Conservation (phyloP, 2,329 filamentous ascomycete genomes). For the Ilyonectria mors-panacis region DNA sequence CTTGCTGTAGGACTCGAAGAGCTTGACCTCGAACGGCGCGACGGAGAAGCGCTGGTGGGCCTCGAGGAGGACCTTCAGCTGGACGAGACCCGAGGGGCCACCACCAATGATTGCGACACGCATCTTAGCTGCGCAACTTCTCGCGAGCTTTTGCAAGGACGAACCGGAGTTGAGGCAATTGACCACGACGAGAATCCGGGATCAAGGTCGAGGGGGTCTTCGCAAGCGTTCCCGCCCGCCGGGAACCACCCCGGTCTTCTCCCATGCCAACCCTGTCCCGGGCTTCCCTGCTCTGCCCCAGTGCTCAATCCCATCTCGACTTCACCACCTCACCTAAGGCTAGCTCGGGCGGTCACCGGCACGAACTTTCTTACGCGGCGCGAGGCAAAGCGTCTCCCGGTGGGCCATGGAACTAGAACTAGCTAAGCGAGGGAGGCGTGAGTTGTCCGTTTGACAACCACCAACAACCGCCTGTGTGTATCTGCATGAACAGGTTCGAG, state of each 20-base stretch:
- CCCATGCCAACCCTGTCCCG: neutral
- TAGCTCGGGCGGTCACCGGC: constrained; percentile 7
- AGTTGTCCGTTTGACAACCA: neutral
- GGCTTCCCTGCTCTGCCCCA: neutral
- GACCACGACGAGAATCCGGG: neutral
- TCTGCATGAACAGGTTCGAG: constrained; percentile 28
- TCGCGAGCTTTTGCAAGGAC: neutral
- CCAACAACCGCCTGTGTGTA: neutral
- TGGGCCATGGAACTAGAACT: neutral
- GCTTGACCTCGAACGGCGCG: constrained; percentile 55
- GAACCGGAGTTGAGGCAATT: constrained; percentile 15
- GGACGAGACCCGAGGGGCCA: constrained; percentile 57
- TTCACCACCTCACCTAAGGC: neutral
- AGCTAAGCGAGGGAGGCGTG: neutral
- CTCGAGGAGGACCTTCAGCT: constrained; percentile 56
- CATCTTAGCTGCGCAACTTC: constrained; percentile 29
- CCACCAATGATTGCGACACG: constrained; percentile 58
- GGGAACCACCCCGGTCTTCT: neutral
- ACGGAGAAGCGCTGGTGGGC: constrained; percentile 52
- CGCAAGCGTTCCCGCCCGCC: neutral
- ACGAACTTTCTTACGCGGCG: neutral
- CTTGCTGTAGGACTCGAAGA: constrained; percentile 60
- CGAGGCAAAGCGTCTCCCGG: neutral
- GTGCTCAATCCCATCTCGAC: neutral
- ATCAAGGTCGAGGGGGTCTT: neutral